Evolutionary conservation across 176 grass and related monocot genomes (phyloP).

Genomic region (Chrysopogon serrulatus): DNA sequence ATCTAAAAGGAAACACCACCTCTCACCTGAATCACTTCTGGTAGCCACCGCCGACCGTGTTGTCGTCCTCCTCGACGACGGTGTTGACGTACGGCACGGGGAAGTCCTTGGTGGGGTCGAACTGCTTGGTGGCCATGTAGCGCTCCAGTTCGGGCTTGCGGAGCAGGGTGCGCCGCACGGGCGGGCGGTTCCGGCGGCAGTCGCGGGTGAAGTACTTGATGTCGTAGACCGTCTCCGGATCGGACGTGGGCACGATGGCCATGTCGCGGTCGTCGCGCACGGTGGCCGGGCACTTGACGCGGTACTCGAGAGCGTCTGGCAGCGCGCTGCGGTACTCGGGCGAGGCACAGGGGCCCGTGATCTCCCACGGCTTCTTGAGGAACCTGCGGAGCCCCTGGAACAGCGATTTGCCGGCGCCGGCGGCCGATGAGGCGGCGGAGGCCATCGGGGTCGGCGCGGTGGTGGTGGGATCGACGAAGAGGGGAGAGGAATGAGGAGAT

Average conservation of each 20-base stretch:
- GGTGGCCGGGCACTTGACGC: slow-evolving; percentile 60
- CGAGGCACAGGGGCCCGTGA: slow-evolving; percentile 84
- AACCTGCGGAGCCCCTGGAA: slow-evolving; percentile 64
- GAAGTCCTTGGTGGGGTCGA: slow-evolving; percentile 61
- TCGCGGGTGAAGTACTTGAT: slow-evolving; percentile 96
- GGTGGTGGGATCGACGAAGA: slow-evolving; percentile 1
- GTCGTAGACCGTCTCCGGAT: slow-evolving; percentile 84
- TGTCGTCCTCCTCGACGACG: slow-evolving; percentile 65
- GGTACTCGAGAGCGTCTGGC: slow-evolving; percentile 16
- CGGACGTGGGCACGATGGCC: slow-evolving; percentile 60
- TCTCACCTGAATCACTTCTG: slow-evolving; percentile 62
- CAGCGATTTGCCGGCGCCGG: slow-evolving; percentile 56
- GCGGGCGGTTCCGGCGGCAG: slow-evolving; percentile 61
- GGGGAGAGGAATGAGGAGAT: background rate
- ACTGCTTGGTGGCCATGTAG: slow-evolving; percentile 88
- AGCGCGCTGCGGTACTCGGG: slow-evolving; percentile 48
- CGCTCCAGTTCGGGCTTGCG: slow-evolving; percentile 73
- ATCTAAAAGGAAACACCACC: slow-evolving; percentile 8
- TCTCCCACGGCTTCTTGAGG: slow-evolving; percentile 97
- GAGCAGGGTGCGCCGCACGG: slow-evolving; percentile 69
- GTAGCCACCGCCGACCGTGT: slow-evolving; percentile 68
- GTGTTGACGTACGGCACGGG: slow-evolving; percentile 58
- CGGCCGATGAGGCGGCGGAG: slow-evolving; percentile 19
- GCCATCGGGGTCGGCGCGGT: slow-evolving; percentile 31
- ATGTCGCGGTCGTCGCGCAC: background rate